phyloP scores from a whole-genome alignment of 2,329 filamentous ascomycete species.

The Pseudogymnoascus sp. region DNA sequence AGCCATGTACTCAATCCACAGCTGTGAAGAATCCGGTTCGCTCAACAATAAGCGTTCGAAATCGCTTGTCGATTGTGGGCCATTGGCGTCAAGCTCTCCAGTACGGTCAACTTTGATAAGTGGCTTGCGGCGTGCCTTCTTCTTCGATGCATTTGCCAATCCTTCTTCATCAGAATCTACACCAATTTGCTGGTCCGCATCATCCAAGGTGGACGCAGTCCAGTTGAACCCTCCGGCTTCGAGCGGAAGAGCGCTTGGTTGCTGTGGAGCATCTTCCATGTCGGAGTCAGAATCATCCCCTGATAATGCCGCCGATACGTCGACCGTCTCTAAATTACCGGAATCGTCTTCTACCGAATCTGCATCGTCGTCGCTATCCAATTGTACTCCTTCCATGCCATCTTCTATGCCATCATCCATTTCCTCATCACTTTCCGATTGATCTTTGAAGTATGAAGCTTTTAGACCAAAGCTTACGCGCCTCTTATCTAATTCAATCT shows the following conservation, averaged over 20 bases:
- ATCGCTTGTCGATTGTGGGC: constrained; percentile 82
- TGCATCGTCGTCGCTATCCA: constrained; percentile 13
- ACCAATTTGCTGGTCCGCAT: constrained; percentile 32
- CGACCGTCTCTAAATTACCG: constrained; percentile 19
- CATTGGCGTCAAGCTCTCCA: constrained; percentile 80
- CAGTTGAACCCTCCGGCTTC: constrained; percentile 78
- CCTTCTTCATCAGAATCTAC: constrained; percentile 39
- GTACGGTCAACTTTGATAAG: constrained; percentile 82
- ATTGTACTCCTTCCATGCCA: constrained; percentile 35
- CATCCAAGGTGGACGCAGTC: constrained; percentile 61
- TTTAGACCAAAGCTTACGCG: constrained; percentile 87
- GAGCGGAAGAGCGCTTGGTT: constrained; percentile 42
- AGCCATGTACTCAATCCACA: constrained; percentile 99
- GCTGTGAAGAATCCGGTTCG: constrained; percentile 81
- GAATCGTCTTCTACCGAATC: constrained; percentile 35
- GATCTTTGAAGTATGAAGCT: constrained; percentile 75
- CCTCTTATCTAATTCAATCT: constrained; percentile 64
- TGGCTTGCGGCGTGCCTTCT: constrained; percentile 66
- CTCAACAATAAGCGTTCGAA: constrained; percentile 89
- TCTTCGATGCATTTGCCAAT: constrained; percentile 41
- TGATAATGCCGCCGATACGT: neutral
- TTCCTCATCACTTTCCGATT: constrained; percentile 40
- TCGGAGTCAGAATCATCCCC: constrained; percentile 31
- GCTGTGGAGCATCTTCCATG: constrained; percentile 27
- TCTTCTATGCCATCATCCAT: constrained; percentile 41